Evolutionary conservation across 2,329 filamentous ascomycete species (phyloP).

Genomic region (Colletotrichum salicis): DNA sequence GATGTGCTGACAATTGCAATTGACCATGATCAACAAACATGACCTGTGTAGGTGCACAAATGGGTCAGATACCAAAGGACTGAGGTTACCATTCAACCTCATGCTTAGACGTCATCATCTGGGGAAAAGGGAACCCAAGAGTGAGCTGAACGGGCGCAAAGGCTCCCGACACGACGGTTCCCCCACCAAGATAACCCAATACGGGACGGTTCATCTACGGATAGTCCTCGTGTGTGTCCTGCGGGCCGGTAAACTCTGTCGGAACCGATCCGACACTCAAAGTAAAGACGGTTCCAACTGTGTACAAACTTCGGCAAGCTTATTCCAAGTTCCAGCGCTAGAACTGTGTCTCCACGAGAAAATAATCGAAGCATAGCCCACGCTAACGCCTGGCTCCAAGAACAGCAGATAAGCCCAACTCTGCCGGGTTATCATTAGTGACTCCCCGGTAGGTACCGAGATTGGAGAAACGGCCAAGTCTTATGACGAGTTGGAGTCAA

Average conservation of each 20-base stretch:
- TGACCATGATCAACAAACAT: not conserved
- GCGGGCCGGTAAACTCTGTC: slow-evolving; percentile 4
- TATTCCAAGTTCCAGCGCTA: not conserved
- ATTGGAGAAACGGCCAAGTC: not conserved
- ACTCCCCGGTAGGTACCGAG: not conserved
- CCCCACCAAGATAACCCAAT: not conserved
- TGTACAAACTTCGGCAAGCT: not conserved
- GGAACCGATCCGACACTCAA: not conserved
- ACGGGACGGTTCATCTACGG: no score
- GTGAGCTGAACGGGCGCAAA: not conserved
- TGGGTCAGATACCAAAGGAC: not conserved
- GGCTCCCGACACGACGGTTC: not conserved
- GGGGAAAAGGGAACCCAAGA: not conserved
- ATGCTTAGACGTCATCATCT: not conserved
- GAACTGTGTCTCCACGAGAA: not conserved
- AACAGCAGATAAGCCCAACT: not conserved
- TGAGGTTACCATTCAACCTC: no score
- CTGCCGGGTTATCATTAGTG: not conserved
- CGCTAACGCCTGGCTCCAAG: no score
- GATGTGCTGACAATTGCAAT: not conserved
- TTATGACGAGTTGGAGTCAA: not conserved
- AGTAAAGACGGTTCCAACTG: not conserved
- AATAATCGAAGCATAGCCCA: no score
- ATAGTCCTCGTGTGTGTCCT: not conserved
- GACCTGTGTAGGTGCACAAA: no score